Base-by-base conservation (phyloP, 495 filamentous ascomycete genomes). In the Hapsidospora chrysogenum region DNA sequence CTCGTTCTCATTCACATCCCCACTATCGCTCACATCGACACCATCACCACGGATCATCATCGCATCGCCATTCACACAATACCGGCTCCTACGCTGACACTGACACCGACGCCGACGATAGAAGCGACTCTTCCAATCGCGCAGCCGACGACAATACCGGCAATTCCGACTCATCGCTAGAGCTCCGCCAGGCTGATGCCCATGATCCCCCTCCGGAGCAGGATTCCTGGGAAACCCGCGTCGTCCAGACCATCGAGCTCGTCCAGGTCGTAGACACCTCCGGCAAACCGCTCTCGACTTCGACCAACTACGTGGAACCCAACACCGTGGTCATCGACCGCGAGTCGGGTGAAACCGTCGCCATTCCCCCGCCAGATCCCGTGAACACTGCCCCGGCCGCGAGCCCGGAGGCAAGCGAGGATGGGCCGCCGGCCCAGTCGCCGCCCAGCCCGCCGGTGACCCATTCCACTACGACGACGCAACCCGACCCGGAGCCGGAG, bases 191-290 rank as follows among this genome's bases (percentile, higher is more conserved):
- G 23, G 23, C 23, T 26, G 23, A 26, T 26, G n/a, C n/a, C n/a
- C n/a, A n/a, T n/a, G n/a, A n/a, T n/a, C n/a, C n/a, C n/a, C n/a
- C n/a, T n/a, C n/a, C n/a, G n/a, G n/a, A n/a, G n/a, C 23, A 26
- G 11, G 23, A 26, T 11, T 11, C 11, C 23, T 26, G 11, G 6
- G 31, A 7, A 7, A n/a, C 9, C 4, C 15, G 23, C 16, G 41
- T 50, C 31, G 38, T 48, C 11, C 38, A 40, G 21, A 50, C 55
- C 43, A 47, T 51, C 33, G 41, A 36, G 32, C 44, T 45, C 29
- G 43, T 28, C 36, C 35, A 42, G 33, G 42, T 64, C 40, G 54
- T 68, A 45, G 60, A 69, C 51, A 50, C 50, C 33, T 43, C 50
- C 21, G 66, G 65, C 47, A 51, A 48, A 29, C 50, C 52, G 33